Base-by-base conservation (phyloP, 2,329 filamentous ascomycete genomes). In the Sporothrix humicola region DNA sequence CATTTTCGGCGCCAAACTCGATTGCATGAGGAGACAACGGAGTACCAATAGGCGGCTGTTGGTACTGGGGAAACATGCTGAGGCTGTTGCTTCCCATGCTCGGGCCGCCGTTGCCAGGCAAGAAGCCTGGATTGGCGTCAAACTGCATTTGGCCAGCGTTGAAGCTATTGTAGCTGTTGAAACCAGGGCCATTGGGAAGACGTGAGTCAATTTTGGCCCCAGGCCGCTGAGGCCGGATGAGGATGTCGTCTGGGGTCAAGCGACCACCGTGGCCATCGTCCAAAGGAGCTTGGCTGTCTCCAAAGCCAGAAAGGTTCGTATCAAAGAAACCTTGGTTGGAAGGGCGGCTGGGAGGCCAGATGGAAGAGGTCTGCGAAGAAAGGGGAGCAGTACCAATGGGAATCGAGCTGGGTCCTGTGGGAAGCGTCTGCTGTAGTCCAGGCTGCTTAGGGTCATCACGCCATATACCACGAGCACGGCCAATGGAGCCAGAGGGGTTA, bases 21-120 rank as follows among this genome's bases (percentile, higher is more conserved):
- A 88, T 90, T 37, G 92, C 92, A 77, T 92, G 89, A 13, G 92
- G 91, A 20, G 92, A 93, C 58, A 94, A 84, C 8, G 90, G 86
- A 20, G 90, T 92, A 37, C 90, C 88, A 75, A 88, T 85, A 37
- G 88, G 84, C 76, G 88, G 88, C 77, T 86, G 85, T 75, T 86
- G 86, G 77, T 87, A 90, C 56, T 82, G 77, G 71, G 84, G 81
- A 76, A 82, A 88, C 81, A 83, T 81, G 15, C 82, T 77, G 79
- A 86, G 79, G 26, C 81, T 82, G 79, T 85, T 81, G 10, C 80
- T 78, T 58, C 79, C 79, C n/a, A 80, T 74, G 75, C 84, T 79
- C n/a, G 79, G 77, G 9, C 77, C 78, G n/a, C 77, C 76, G 15
- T 74, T 68, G 3, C 77, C 76, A 44, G 72, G 48, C 3, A 77